phyloP scores from a whole-genome alignment of 192 early-diverging fungal species.

The Backusella psychrophila region DNA sequence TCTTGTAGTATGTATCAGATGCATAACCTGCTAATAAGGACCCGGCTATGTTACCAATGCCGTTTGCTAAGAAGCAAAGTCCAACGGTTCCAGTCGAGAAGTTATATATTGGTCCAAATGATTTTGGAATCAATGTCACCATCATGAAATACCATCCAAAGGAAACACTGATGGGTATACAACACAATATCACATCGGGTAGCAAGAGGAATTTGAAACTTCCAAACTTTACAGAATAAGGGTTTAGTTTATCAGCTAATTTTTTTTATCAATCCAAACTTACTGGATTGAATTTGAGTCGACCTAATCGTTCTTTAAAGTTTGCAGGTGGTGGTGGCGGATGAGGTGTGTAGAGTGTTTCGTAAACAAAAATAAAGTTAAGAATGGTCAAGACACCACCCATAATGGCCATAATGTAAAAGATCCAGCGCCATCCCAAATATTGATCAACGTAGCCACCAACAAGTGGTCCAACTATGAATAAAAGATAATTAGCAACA shows the following conservation, averaged over 20 bases:
- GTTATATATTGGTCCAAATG: conserved; percentile 40
- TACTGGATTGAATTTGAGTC: conserved; percentile 23
- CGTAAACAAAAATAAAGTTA: conserved; percentile 52
- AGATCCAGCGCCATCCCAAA: conserved; percentile 44
- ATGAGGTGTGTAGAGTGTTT: conserved; percentile 40
- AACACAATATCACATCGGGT: conserved; percentile 22
- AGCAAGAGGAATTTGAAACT: conserved; percentile 16
- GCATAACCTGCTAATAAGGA: conserved; percentile 36
- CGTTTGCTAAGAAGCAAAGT: conserved; percentile 44
- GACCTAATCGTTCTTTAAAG: neutral
- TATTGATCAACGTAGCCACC: conserved; percentile 38
- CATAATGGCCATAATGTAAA: conserved; percentile 58
- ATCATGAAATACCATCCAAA: conserved; percentile 52
- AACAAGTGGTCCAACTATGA: conserved; percentile 26
- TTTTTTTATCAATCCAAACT: neutral
- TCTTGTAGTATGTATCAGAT: neutral
- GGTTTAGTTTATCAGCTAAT: neutral
- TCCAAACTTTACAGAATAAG: neutral
- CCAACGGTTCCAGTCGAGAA: conserved; percentile 45
- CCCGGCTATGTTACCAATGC: conserved; percentile 45
- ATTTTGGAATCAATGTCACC: conserved; percentile 40
- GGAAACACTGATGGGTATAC: conserved; percentile 38
- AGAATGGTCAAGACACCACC: conserved; percentile 48
- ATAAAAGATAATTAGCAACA: no score
- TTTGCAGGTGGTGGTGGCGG: neutral